phyloP scores from a whole-genome alignment of 2,329 filamentous ascomycete genomes.

The Bipolaris zeicola region DNA sequence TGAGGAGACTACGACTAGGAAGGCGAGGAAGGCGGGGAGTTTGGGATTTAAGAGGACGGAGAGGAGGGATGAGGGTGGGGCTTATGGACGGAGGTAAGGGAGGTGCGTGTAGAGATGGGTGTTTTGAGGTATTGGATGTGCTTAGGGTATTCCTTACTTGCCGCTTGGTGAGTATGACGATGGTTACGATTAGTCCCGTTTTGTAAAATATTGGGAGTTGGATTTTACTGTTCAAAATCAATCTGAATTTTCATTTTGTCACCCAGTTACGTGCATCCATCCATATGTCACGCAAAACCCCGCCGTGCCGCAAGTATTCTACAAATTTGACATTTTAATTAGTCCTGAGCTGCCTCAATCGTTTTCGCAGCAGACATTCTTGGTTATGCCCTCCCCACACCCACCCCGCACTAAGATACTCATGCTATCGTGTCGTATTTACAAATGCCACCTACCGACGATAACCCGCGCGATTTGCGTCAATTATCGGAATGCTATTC shows the following conservation, averaged over 20 bases:
- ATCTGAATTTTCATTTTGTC: too few species aligned
- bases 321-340: too few species aligned
- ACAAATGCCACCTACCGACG: background rate
- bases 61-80: conserved; percentile 44
- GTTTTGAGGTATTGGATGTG: background rate
- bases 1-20: conserved; percentile 15
- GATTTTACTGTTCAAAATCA: too few species aligned
- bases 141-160: background rate
- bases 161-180: background rate
- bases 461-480: background rate
- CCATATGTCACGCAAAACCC: too few species aligned
- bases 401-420: background rate
- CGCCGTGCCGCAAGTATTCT: too few species aligned
- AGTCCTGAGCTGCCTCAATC: background rate
- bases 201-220: too few species aligned
- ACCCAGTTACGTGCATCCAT: too few species aligned
- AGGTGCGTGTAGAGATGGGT: background rate
- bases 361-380: background rate
- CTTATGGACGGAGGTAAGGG: conserved; percentile 42
- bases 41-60: conserved; percentile 26
- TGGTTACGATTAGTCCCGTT: too few species aligned
- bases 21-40: conserved; percentile 37
- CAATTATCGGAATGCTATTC: background rate
- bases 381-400: background rate
- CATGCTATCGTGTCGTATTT: background rate